phyloP scores from a whole-genome alignment of 2,329 filamentous ascomycete species.

The Blumeriella jaapii region DNA sequence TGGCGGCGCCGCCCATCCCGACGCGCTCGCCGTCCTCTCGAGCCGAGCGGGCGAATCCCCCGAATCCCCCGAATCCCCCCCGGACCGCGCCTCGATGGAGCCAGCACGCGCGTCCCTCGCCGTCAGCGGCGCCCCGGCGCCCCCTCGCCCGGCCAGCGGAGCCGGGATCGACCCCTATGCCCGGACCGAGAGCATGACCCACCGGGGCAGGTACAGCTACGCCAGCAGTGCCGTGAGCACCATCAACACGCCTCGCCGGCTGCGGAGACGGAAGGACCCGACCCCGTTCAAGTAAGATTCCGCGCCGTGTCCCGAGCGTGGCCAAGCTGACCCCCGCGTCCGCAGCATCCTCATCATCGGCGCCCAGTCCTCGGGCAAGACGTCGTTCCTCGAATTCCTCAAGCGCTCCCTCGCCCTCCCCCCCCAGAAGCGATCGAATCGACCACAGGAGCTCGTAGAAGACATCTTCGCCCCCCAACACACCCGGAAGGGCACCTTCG shows the following conservation, averaged over 20 bases:
- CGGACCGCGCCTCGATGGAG: constrained; percentile 42
- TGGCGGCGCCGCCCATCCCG: constrained; percentile 52
- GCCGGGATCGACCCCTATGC: constrained; percentile 65
- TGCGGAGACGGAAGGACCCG: constrained; percentile 90
- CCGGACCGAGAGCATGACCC: constrained; percentile 86
- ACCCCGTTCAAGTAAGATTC: constrained; percentile 90
- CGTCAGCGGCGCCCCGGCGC: constrained; percentile 34
- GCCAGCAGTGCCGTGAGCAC: constrained; percentile 84
- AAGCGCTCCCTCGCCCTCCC: constrained; percentile 75
- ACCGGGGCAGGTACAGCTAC: constrained; percentile 93
- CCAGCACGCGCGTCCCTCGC: constrained; percentile 28
- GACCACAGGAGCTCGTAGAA: constrained; percentile 28
- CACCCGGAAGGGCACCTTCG: constrained; percentile 51
- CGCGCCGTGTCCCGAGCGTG: neutral
- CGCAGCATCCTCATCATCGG: constrained; percentile 80
- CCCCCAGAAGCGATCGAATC: constrained; percentile 54
- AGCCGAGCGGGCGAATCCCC: constrained; percentile 31
- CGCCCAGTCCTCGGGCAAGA: constrained; percentile 80
- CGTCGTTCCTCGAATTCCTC: constrained; percentile 92
- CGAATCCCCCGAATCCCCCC: constrained; percentile 28
- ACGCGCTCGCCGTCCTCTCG: constrained; percentile 49
- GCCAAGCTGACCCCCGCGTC: constrained; percentile 12
- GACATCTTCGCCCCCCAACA: constrained; percentile 40
- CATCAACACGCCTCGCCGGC: constrained; percentile 82
- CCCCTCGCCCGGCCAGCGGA: constrained; percentile 41